Percentiles rank a stretch among this genome's conserved stretches.
Evolutionary conservation across 2,329 filamentous ascomycete genomes (phyloP).

Genomic region (Pseudogymnoascus sp.): DNA sequence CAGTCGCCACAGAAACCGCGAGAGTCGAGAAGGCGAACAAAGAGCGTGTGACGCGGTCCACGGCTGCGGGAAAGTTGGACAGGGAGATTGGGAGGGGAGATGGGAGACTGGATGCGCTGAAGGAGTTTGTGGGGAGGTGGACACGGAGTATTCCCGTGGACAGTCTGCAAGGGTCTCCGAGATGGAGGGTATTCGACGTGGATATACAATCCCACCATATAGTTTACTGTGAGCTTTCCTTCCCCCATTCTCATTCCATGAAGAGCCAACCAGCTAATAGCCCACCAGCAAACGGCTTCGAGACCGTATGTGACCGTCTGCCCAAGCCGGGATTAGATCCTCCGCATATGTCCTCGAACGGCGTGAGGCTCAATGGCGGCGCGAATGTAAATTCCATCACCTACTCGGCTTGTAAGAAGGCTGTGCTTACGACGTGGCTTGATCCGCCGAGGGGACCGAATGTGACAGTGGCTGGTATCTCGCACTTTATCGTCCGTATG

Average conservation of each 20-base stretch:
- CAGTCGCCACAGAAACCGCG: slow-evolving; percentile 16
- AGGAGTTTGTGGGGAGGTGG: slow-evolving; percentile 29
- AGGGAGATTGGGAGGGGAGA: slow-evolving; percentile 13
- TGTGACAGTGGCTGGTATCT: neutral
- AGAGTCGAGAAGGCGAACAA: slow-evolving; percentile 10
- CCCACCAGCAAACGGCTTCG: no score
- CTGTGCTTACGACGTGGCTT: neutral
- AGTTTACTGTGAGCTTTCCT: neutral
- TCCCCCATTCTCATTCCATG: no score
- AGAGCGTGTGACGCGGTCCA: slow-evolving; percentile 19
- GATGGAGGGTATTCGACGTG: slow-evolving; percentile 2
- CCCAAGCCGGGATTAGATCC: neutral
- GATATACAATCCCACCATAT: neutral
- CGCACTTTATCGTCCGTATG: neutral
- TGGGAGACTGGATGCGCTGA: slow-evolving; percentile 14
- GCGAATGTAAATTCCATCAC: neutral
- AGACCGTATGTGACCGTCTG: neutral
- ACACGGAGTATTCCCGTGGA: slow-evolving; percentile 33
- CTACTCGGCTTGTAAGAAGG: neutral
- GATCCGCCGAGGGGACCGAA: neutral
- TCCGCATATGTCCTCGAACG: neutral
- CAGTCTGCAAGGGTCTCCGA: neutral
- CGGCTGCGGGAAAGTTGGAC: neutral
- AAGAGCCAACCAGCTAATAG: no score
- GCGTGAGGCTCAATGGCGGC: neutral